Conservation (phyloP, 2,329 filamentous ascomycete genomes). For the Diaporthe eres region DNA sequence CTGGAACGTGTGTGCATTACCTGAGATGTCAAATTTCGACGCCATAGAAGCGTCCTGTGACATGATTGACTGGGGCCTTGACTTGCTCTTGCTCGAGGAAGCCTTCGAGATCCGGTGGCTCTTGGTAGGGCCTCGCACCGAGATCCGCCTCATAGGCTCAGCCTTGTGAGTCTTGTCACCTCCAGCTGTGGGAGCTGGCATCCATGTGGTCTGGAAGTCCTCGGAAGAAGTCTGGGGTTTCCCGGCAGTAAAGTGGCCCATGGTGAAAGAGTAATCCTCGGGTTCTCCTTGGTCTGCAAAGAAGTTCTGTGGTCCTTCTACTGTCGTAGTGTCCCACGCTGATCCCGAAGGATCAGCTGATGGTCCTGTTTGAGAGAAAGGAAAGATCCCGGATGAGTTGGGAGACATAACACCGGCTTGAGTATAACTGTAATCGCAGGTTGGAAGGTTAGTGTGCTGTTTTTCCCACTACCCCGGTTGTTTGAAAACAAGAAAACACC, state of each 20-base stretch:
- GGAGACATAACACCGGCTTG: conserved; percentile 67
- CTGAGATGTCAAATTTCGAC: conserved; percentile 67
- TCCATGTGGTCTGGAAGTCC: conserved; percentile 64
- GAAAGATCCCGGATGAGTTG: conserved; percentile 66
- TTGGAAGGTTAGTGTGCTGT: conserved; percentile 69
- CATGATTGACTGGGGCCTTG: conserved; percentile 61
- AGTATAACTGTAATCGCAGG: conserved; percentile 70
- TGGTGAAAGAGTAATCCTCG: conserved; percentile 67
- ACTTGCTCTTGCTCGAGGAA: conserved; percentile 58
- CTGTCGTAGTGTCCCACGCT: conserved; percentile 66
- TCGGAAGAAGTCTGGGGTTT: conserved; percentile 62
- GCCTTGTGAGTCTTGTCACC: conserved; percentile 55
- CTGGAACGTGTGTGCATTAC: conserved; percentile 61
- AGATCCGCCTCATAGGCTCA: conserved; percentile 61
- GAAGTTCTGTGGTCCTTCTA: conserved; percentile 74
- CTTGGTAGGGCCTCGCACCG: conserved; percentile 59
- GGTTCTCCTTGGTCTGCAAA: conserved; percentile 67
- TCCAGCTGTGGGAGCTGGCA: conserved; percentile 51
- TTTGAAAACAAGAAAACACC: conserved; percentile 49
- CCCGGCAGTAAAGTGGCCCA: conserved; percentile 69
- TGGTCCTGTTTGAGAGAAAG: conserved; percentile 73
- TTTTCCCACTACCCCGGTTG: conserved; percentile 57
- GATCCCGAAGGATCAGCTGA: conserved; percentile 66
- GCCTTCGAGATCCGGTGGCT: conserved; percentile 61
- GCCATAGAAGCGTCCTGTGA: conserved; percentile 65